Evolutionary conservation across 2,329 filamentous ascomycete species (phyloP).

Genomic region (Fusarium camptoceras): DNA sequence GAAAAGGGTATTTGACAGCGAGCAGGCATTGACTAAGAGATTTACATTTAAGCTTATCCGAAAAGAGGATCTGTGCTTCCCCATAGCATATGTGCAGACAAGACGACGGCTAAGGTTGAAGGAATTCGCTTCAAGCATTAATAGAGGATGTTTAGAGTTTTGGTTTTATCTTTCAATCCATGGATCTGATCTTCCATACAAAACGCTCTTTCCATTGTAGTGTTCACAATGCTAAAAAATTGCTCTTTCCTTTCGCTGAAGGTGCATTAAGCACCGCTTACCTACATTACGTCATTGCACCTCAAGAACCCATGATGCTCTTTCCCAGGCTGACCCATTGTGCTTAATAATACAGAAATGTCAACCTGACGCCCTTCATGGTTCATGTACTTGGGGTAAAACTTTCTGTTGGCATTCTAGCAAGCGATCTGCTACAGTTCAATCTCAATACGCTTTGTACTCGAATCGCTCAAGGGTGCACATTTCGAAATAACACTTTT

Average conservation of each 20-base stretch:
- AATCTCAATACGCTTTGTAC: neutral
- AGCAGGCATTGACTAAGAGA: neutral
- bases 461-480: too few relatives aligned
- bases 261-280: neutral
- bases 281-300: neutral
- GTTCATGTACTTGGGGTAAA: neutral
- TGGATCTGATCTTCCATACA: neutral
- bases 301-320: neutral
- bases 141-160: neutral
- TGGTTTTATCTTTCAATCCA: neutral
- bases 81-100: neutral
- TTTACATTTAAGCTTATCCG: constrained; percentile 1
- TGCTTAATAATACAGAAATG: constrained; percentile 22
- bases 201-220: neutral
- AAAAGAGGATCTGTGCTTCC: neutral
- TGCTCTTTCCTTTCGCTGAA: neutral
- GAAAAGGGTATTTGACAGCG: constrained; percentile 13
- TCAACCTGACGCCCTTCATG: constrained; percentile 10
- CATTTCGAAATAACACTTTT: neutral
- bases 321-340: neutral
- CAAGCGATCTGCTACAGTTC: neutral
- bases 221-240: neutral
- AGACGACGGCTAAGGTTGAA: neutral
- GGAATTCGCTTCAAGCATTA: neutral
- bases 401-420: neutral